These are phyloP conservation scores for Aphanomyces euteiches DNA, from an alignment of 352 stramenopile species.

Conservation along the genomic window DNA sequence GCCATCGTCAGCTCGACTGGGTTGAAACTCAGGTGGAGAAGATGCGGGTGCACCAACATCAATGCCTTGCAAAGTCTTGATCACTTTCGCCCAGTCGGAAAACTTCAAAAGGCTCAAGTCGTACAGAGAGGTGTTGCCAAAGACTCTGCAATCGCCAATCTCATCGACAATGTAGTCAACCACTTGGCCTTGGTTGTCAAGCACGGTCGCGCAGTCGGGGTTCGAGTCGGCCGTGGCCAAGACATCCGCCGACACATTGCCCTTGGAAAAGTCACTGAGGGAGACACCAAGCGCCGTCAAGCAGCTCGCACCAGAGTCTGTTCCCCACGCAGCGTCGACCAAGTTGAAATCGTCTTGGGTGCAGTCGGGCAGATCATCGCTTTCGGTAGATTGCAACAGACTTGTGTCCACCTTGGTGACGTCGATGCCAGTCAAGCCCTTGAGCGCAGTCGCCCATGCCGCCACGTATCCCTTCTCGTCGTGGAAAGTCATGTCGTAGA, in stretches of 20 bases:
- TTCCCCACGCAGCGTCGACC: neutral
- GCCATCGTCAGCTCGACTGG: no score
- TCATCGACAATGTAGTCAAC: neutral
- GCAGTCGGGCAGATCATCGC: neutral
- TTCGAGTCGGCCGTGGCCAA: neutral
- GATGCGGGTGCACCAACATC: no score
- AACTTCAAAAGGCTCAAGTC: neutral
- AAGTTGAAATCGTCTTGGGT: conserved; percentile 5
- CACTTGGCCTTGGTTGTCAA: neutral
- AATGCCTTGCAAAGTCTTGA: neutral
- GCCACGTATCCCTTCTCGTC: neutral
- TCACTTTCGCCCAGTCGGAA: neutral
- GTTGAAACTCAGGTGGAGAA: no score
- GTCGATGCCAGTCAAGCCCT: neutral
- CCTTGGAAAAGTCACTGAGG: neutral
- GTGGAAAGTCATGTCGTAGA: neutral
- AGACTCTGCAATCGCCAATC: neutral
- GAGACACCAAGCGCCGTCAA: neutral
- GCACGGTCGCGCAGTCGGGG: neutral
- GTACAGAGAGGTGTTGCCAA: neutral
- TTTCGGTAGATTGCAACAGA: no score
- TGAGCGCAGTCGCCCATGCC: neutral
- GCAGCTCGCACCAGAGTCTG: neutral
- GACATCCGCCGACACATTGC: neutral
- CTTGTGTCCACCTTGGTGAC: neutral